Percentiles rank a stretch among this genome's conserved stretches.
Conservation (phyloP, 106 monocot genomes). For the Xerophyta viscosa region DNA sequence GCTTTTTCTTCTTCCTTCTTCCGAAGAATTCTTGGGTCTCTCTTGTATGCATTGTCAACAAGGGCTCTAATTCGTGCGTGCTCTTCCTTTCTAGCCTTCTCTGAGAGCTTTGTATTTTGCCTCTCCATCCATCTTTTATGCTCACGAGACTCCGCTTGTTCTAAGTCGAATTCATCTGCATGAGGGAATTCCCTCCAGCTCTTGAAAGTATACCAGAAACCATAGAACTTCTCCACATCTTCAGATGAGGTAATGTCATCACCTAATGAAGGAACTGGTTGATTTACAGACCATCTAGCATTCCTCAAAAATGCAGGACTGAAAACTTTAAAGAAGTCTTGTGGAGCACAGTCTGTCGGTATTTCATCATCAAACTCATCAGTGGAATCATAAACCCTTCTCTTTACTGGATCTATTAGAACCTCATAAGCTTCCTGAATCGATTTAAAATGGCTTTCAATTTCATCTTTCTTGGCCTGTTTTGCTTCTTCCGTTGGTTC, state of each 20-base stretch:
- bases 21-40: constrained; percentile 68
- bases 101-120: constrained; percentile 74
- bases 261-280: constrained; percentile 62
- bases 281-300: constrained; percentile 71
- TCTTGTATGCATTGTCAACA: constrained; percentile 82
- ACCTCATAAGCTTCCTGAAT: constrained; percentile 97
- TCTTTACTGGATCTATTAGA: constrained; percentile 79
- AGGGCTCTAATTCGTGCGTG: constrained; percentile 58
- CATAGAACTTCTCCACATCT: constrained; percentile 74
- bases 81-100: constrained; percentile 77
- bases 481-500: constrained; percentile 62
- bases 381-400: constrained; percentile 90
- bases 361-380: constrained; percentile 95
- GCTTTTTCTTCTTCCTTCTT: constrained; percentile 81
- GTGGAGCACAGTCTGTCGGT: constrained; percentile 76
- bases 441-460: constrained; percentile 77
- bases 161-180: constrained; percentile 84
- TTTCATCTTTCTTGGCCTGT: constrained; percentile 59
- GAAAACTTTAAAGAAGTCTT: constrained; percentile 86
- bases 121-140: constrained; percentile 98
- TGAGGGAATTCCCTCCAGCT: constrained; percentile 91
- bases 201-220: constrained; percentile 87
- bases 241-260: constrained; percentile 46
- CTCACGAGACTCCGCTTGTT: constrained; percentile 82
- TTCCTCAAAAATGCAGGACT: constrained; percentile 87